Percentiles rank a stretch among this genome's conserved stretches.
These are phyloP conservation scores for Hericium rajendrae DNA, from an alignment of 768 basidiomycete species.

Conservation along the genomic window DNA sequence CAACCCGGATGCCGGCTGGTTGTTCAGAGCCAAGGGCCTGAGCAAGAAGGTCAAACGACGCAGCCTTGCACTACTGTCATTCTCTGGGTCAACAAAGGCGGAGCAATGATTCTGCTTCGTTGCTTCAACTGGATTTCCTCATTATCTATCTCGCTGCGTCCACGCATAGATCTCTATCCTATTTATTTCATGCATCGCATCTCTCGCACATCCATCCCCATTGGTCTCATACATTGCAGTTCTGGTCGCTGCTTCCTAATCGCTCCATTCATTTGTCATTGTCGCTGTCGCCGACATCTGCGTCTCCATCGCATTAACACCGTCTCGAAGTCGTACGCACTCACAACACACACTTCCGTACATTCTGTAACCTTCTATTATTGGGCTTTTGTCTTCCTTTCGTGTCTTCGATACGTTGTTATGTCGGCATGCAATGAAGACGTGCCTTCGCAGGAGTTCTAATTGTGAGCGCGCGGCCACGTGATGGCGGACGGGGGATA, in stretches of 20 bases:
- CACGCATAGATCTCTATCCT: not conserved
- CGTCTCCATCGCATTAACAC: too few species aligned
- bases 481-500: not conserved
- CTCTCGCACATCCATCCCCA: not conserved
- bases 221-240: not conserved
- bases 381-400: not conserved
- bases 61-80: not conserved
- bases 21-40: constrained; percentile 1
- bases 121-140: not conserved
- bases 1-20: not conserved
- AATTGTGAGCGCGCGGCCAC: not conserved
- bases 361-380: not conserved
- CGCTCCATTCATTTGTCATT: too few species aligned
- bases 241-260: not conserved
- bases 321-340: not conserved
- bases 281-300: too few species aligned
- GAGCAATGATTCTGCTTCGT: not conserved
- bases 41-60: not conserved
- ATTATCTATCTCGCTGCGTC: not conserved
- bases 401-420: not conserved
- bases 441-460: not conserved
- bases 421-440: not conserved
- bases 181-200: not conserved
- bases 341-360: not conserved
- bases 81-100: not conserved